Evolutionary conservation across 2,329 filamentous ascomycete species (phyloP).

Genomic region (Neurospora sp.): DNA sequence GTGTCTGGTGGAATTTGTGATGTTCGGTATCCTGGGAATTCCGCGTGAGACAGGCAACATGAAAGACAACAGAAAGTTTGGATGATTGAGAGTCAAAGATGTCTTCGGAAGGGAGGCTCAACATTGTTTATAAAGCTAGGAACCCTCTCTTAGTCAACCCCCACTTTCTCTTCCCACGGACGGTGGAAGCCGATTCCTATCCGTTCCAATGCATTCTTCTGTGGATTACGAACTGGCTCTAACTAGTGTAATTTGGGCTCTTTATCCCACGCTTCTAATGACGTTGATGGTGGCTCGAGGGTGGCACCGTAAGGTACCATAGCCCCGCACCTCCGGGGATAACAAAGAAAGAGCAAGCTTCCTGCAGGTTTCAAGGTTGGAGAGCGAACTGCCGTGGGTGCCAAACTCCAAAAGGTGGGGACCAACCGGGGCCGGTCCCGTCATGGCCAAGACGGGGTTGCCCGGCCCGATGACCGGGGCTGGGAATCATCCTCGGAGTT

Average conservation of each 20-base stretch:
- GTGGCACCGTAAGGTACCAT: background rate
- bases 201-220: background rate
- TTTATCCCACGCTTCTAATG: background rate
- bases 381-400: background rate
- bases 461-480: conserved; percentile 5
- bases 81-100: background rate
- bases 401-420: background rate
- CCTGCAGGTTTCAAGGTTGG: background rate
- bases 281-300: background rate
- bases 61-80: background rate
- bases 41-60: background rate
- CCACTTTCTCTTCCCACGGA: background rate
- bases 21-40: background rate
- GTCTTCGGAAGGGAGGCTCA: background rate
- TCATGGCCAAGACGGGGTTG: background rate
- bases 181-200: background rate
- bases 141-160: background rate
- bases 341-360: background rate
- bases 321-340: background rate
- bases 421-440: background rate
- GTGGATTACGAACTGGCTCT: background rate
- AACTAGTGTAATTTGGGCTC: background rate
- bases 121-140: background rate
- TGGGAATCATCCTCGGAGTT: background rate
- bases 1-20: background rate